Conservation (phyloP, 345 rosid genomes). For the Litchi chinensis region DNA sequence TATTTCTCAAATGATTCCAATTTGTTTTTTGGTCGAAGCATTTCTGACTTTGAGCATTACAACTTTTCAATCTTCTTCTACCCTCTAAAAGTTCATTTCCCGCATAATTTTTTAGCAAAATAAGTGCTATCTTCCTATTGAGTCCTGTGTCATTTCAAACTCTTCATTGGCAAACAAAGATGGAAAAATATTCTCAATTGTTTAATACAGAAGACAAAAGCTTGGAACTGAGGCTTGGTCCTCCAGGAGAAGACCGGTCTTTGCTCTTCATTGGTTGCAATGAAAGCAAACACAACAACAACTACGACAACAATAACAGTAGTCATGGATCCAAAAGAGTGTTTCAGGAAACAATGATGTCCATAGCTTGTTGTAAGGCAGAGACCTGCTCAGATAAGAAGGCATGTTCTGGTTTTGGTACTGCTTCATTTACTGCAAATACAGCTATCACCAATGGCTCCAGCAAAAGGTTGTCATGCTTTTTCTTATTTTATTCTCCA, state of each 20-base stretch:
- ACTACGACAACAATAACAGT: not conserved
- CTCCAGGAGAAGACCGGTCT: constrained; percentile 36
- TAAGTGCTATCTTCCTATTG: not conserved
- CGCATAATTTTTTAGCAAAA: not conserved
- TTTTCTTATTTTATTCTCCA: constrained; percentile 5
- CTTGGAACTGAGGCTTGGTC: constrained; percentile 50
- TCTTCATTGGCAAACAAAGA: constrained; percentile 6
- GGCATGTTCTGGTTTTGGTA: constrained; percentile 20
- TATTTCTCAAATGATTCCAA: constrained; percentile 9
- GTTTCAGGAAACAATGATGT: constrained; percentile 23
- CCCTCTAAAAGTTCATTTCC: not conserved
- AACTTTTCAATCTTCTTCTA: not conserved
- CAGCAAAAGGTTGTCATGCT: constrained; percentile 34
- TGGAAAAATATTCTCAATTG: constrained; percentile 26
- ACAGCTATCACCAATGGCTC: constrained; percentile 2
- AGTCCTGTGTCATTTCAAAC: not conserved
- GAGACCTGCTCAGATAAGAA: constrained; percentile 19
- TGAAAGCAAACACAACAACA: not conserved
- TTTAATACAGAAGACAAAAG: constrained; percentile 31
- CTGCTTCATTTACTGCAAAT: constrained; percentile 20
- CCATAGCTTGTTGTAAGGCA: constrained; percentile 12
- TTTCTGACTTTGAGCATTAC: not conserved
- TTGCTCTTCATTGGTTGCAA: not conserved
- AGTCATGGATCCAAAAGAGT: constrained; percentile 35
- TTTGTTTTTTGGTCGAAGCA: constrained; percentile 3